These are phyloP conservation scores for Thozetella sp. DNA, from an alignment of 495 filamentous ascomycete species.

Conservation along the genomic window DNA sequence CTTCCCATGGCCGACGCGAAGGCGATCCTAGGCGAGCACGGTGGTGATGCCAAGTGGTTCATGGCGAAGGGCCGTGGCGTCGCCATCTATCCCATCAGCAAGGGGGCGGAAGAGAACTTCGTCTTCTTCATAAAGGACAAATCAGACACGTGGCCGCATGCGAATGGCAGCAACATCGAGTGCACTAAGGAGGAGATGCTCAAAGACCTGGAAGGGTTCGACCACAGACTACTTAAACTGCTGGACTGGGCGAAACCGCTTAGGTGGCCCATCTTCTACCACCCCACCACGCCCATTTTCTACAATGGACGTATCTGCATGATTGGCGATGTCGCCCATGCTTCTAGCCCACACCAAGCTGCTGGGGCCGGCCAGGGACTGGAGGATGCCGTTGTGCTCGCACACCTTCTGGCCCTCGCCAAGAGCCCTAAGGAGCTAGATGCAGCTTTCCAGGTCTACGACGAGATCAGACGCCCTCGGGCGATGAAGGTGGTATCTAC, in stretches of 20 bases:
- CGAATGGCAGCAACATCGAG: conserved; percentile 9
- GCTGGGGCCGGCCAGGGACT: conserved; percentile 63
- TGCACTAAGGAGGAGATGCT: conserved; percentile 25
- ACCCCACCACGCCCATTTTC: conserved; percentile 54
- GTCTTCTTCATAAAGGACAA: conserved; percentile 15
- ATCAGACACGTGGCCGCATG: conserved; percentile 9
- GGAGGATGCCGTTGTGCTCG: conserved; percentile 60
- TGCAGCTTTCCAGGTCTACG: conserved; percentile 31
- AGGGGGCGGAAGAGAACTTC: conserved; percentile 38
- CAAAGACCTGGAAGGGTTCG: conserved; percentile 19
- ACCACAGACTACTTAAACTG: conserved; percentile 18
- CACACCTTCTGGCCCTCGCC: conserved; percentile 40
- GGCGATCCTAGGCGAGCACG: conserved; percentile 52
- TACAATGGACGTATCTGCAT: conserved; percentile 48
- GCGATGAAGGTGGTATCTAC: conserved; percentile 49
- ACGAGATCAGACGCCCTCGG: conserved; percentile 30
- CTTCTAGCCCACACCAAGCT: conserved; percentile 61
- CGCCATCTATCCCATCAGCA: conserved; percentile 60
- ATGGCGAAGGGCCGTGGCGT: conserved; percentile 51
- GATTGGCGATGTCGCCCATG: conserved; percentile 65
- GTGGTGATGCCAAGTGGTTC: conserved; percentile 54
- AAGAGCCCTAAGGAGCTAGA: conserved; percentile 6
- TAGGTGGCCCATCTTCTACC: conserved; percentile 62
- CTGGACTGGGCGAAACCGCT: conserved; percentile 35
- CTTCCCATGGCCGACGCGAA: conserved; percentile 51